A percentile compares a stretch with the other conserved stretches of the same genome.
Conservation (phyloP, 129 eudicot species). For the Erigeron canadensis region DNA sequence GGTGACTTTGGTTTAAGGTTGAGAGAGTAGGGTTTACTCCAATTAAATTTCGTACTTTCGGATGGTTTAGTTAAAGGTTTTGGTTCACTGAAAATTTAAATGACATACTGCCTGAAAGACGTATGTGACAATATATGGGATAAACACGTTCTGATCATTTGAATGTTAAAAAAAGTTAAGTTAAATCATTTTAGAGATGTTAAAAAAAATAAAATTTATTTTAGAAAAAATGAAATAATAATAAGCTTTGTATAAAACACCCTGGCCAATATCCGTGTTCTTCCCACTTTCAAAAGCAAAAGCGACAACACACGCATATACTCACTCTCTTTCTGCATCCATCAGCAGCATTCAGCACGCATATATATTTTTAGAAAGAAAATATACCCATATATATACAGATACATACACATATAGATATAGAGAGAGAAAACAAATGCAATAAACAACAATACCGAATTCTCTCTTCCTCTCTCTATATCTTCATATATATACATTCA, state of each 20-base stretch:
- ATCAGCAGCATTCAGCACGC: background rate
- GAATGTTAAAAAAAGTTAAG: too few species aligned
- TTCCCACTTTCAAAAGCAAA: constrained; percentile 12
- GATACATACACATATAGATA: background rate
- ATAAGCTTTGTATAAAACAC: background rate
- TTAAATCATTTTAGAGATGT: too few species aligned
- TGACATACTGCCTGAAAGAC: too few species aligned
- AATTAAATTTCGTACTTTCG: too few species aligned
- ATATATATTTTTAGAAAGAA: background rate
- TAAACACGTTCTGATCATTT: too few species aligned
- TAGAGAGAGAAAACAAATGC: constrained; percentile 29
- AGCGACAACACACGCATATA: background rate
- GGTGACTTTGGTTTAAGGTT: too few species aligned
- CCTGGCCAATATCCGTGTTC: constrained; percentile 20
- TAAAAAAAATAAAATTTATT: too few species aligned
- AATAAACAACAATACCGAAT: constrained; percentile 30
- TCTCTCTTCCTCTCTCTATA: background rate
- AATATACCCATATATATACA: background rate
- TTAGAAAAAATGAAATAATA: too few species aligned
- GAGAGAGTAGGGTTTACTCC: too few species aligned
- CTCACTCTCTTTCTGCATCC: background rate
- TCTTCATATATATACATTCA: background rate
- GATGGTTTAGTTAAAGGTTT: too few species aligned
- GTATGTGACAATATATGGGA: too few species aligned
- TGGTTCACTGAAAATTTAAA: too few species aligned